Base-by-base conservation (phyloP, 176 grass and related monocot species). In the Bothriochloa decipiens region DNA sequence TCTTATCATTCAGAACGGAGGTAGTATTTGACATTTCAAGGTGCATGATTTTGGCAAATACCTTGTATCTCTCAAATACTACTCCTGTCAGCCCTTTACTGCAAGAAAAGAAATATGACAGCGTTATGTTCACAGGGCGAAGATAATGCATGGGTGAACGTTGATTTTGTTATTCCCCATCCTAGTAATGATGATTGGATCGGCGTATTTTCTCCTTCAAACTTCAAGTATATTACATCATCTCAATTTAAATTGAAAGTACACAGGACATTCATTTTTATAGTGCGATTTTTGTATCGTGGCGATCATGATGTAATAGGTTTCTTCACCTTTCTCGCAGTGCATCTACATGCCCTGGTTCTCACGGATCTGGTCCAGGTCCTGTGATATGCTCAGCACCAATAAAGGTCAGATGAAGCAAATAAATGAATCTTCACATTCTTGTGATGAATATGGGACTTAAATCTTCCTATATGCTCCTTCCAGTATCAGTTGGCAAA, bases 161-260 rank as follows among this genome's bases (percentile, higher is more conserved):
- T 98, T 8, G 68, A 90, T 25, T 90, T 93, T 13, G 29, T 46
- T 25, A 47, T 41, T 70, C 85, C 92, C 5, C 76, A 78, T 41
- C 29, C 89, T 66, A 90, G 89, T 17, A 33, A 16, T 3, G 80
- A 75, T 13, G 91, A 98, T 60, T 98, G 95, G 95, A 88, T 98
- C 63, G 95, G 92, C 43, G 83, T 98, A 10, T 98, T 98, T 47
- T 98, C 95, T 67, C 95, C 95, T 58, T 91, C 95, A 8, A 90
- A 91, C 53, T 90, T 95, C 55, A 98, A 95, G 95, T 98, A 90
- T 18, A 69, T 36, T 7, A 65, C 42, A 64, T 83, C 1, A 20
- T 8, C 41, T 17, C 15, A 63, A 40, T 42, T 72, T 12, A 53
- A 45, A 16, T 61, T 80, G 41, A 11, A 7, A 32, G 10, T 17